Conservation (phyloP, 805 yeast genomes). For the Metschnikowia lunata region DNA sequence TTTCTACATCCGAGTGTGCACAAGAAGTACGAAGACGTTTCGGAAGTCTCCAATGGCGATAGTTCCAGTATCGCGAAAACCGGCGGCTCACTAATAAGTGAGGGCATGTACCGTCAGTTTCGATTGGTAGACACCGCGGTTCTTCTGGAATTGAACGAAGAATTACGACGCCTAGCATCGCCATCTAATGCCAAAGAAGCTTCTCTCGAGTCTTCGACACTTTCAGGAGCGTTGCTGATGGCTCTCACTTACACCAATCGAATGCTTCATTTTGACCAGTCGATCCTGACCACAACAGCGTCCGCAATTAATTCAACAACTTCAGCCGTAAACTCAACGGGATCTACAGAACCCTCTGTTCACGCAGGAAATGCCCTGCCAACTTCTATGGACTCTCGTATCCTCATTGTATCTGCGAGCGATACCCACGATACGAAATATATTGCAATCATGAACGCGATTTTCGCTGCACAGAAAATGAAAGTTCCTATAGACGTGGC, state of each 20-base stretch:
- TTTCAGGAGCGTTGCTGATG: constrained; percentile 77
- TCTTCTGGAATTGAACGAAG: constrained; percentile 49
- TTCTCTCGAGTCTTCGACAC: constrained; percentile 26
- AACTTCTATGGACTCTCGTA: constrained; percentile 32
- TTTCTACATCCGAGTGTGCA: constrained; percentile 61
- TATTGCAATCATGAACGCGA: constrained; percentile 90
- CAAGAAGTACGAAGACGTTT: constrained; percentile 11
- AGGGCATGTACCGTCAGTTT: constrained; percentile 82
- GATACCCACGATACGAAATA: constrained; percentile 73
- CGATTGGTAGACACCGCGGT: constrained; percentile 72
- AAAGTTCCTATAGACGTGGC: constrained; percentile 88
- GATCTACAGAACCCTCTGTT: constrained; percentile 8
- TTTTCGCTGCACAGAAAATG: constrained; percentile 93
- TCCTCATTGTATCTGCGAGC: constrained; percentile 60
- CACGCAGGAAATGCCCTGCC: constrained; percentile 11
- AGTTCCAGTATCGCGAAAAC: not conserved
- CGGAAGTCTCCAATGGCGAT: constrained; percentile 8
- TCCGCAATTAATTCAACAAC: constrained; percentile 41
- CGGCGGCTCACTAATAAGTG: constrained; percentile 28
- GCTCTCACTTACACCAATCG: constrained; percentile 80
- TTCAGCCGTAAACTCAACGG: constrained; percentile 16
- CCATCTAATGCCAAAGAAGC: constrained; percentile 12
- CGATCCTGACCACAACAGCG: constrained; percentile 42
- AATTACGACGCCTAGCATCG: constrained; percentile 20
- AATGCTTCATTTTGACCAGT: constrained; percentile 46